Conservation (phyloP, 164 flowering plant genomes). For the Euptelea pleiosperma region DNA sequence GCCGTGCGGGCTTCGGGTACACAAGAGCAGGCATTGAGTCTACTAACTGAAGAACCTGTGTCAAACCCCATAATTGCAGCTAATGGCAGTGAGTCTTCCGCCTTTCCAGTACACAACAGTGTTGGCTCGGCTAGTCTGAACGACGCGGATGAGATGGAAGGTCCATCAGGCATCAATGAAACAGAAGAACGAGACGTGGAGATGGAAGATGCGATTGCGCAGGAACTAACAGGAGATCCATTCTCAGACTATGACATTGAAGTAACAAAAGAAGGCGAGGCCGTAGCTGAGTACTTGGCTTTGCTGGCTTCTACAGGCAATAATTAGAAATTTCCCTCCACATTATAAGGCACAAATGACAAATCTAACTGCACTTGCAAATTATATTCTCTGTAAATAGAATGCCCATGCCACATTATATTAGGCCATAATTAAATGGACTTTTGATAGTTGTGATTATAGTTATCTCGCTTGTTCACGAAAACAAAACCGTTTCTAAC, state of each 20-base stretch:
- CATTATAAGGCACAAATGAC: not conserved
- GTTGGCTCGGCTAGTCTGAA: conserved; percentile 4
- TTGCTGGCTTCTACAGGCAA: conserved; percentile 38
- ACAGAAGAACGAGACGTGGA: conserved; percentile 56
- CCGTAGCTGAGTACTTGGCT: conserved; percentile 68
- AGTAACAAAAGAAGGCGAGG: conserved; percentile 83
- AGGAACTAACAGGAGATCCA: conserved; percentile 51
- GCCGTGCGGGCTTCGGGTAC: conserved; percentile 49
- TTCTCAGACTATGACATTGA: conserved; percentile 78
- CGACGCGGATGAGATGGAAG: conserved; percentile 17
- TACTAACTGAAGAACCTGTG: conserved; percentile 30
- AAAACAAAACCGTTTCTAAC: no score
- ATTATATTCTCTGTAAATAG: not conserved
- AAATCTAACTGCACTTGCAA: not conserved
- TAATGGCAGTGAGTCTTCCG: conserved; percentile 13
- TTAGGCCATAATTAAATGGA: not conserved
- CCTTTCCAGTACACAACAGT: conserved; percentile 13
- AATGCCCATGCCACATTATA: conserved; percentile 1
- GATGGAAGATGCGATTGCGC: conserved; percentile 71
- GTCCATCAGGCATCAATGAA: conserved; percentile 26
- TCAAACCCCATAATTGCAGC: conserved; percentile 13
- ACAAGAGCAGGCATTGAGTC: conserved; percentile 40
- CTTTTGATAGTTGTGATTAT: no score
- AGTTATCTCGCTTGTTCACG: no score
- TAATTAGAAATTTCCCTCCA: conserved; percentile 7